Conservation (phyloP, 441 rosid species). For the Macaranga tanarius region DNA sequence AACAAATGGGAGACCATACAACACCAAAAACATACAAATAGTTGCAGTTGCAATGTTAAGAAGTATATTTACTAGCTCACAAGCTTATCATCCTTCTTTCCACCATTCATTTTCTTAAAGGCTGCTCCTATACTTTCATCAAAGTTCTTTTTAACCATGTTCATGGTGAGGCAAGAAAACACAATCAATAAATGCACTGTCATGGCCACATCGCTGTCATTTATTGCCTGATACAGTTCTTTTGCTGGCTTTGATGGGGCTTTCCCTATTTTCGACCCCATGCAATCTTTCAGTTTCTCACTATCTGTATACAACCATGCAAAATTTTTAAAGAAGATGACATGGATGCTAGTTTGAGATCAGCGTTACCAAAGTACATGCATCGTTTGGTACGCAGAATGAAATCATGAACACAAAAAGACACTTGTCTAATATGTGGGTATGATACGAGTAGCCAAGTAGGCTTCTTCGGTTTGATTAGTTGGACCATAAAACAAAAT, state of each 20-base stretch:
- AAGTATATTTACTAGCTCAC: constrained; percentile 33
- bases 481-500: too few relatives aligned
- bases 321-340: constrained; percentile 5
- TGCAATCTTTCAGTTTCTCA: constrained; percentile 40
- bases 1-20: too few relatives aligned
- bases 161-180: constrained; percentile 43
- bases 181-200: constrained; percentile 44
- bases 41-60: not conserved
- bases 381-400: too few relatives aligned
- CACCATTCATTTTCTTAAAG: constrained; percentile 40
- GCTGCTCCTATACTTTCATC: constrained; percentile 49
- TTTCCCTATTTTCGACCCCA: constrained; percentile 35
- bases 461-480: too few relatives aligned
- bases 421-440: too few relatives aligned
- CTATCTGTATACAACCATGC: constrained; percentile 44
- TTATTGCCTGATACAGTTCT: constrained; percentile 42
- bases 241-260: constrained; percentile 40
- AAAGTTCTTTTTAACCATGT: constrained; percentile 41
- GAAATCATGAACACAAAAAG: too few relatives aligned
- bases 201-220: constrained; percentile 43
- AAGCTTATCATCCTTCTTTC: constrained; percentile 43
- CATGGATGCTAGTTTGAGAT: not conserved
- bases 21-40: too few relatives aligned
- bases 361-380: too few relatives aligned
- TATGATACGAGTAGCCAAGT: too few relatives aligned